Conservation (phyloP, 805 yeast species). For the Nakazawaea populi region DNA sequence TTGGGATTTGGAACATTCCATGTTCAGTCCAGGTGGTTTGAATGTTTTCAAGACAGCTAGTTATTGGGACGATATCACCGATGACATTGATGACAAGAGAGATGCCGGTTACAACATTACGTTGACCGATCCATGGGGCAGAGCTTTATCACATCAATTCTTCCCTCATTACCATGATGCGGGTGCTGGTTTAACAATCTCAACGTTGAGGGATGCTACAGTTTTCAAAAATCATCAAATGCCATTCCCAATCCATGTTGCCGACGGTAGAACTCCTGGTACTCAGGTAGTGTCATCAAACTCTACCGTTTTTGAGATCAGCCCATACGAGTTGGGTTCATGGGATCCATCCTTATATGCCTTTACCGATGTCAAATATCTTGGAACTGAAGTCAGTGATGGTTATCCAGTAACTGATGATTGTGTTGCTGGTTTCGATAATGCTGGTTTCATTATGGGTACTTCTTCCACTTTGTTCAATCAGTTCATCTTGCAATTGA, state of each 20-base stretch:
- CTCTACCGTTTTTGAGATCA: conserved; percentile 61
- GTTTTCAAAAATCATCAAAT: conserved; percentile 54
- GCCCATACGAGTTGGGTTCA: conserved; percentile 75
- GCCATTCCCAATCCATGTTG: conserved; percentile 69
- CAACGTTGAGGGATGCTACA: conserved; percentile 52
- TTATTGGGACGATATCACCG: conserved; percentile 48
- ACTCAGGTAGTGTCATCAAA: conserved; percentile 50
- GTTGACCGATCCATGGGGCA: conserved; percentile 76
- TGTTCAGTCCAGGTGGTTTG: conserved; percentile 58
- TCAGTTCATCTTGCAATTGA: conserved; percentile 52
- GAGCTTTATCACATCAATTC: conserved; percentile 68
- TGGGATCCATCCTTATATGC: conserved; percentile 75
- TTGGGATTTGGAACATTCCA: conserved; percentile 65
- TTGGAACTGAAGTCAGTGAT: conserved; percentile 59
- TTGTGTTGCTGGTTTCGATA: conserved; percentile 71
- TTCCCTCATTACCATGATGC: conserved; percentile 55
- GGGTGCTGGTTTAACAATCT: conserved; percentile 58
- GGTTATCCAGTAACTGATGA: conserved; percentile 45
- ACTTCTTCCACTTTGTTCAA: conserved; percentile 81
- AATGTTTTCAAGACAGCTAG: conserved; percentile 44
- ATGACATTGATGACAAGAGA: conserved; percentile 45
- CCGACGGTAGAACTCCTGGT: conserved; percentile 64
- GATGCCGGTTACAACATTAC: conserved; percentile 66
- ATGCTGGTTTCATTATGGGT: conserved; percentile 76
- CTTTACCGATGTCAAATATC: conserved; percentile 60